Evolutionary conservation across 1,284 basidiomycete genomes (phyloP), one percentile per base, ranked within the genome.

Genomic region (Fistulinella staudtii): DNA sequence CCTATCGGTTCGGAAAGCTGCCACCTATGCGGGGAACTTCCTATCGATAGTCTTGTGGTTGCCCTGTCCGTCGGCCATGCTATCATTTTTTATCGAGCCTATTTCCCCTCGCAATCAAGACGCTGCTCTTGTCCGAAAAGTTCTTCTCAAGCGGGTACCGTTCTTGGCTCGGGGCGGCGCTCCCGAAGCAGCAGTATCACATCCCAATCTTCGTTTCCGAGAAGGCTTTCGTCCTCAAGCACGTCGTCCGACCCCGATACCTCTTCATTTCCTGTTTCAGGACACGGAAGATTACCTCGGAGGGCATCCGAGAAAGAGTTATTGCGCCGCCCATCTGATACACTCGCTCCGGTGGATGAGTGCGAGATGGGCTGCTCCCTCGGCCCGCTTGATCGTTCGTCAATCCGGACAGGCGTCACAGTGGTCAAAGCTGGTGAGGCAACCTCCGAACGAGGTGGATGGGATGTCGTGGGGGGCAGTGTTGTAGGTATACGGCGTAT

Each of bases 241-340:
- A 57, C 63, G 8, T 55, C 55, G 4, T 70, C 76, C 6, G 64
- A 72, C 3, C 68, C 71, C 18, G 78, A 80, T 43, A 57, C 68
- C 1, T 65, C 72, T 7, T 69, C 76, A 17, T 89, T 87, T 57
- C 88, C 87, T 13, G 74, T 88, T 22, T 89, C 88, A 13, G 82
- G 74, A 5, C 88, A 90, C 56, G 87, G 88, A 8, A 72, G 82
- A 18, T 82, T 88, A 53, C 82, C 83, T 25, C 76, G 83, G 30
- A 73, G 83, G 36, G 73, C 74, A 15, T 83, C 83, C 5, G 84
- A 86, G 55, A 83, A 82, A 61, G 81, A 82, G 36, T 55, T 60
- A 6, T 57, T 68, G 1, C 72, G 80, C 18, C 73, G 80, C 30
- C 69, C 69, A 14, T 68, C 73, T 17, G 81, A 84, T 45, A 68